These are phyloP conservation scores for Yamadazyma olivae DNA, from an alignment of 805 yeast genomes.

Conservation along the genomic window DNA sequence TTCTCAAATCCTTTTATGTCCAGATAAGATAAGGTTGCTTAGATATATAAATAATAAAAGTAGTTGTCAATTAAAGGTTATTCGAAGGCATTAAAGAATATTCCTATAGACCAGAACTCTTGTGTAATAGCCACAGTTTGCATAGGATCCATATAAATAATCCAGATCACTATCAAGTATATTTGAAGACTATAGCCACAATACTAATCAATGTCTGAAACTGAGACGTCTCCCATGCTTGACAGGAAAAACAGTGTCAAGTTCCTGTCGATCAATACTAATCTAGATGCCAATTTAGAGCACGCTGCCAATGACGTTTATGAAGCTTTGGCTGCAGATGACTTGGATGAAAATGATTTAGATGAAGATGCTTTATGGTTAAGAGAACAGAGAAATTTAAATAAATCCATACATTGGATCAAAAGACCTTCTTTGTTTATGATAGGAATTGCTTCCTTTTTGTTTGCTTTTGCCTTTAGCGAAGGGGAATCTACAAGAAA, in stretches of 20 bases:
- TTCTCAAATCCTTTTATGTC: no score
- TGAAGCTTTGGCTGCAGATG: slow-evolving; percentile 35
- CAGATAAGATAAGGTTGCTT: no score
- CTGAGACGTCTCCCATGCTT: slow-evolving; percentile 1
- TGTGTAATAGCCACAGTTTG: no score
- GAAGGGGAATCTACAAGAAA: slow-evolving; percentile 41
- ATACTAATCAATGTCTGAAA: no score
- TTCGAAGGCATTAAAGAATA: no score
- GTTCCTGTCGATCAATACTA: slow-evolving; percentile 4
- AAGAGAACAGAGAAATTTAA: slow-evolving; percentile 45
- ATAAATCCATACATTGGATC: slow-evolving; percentile 48
- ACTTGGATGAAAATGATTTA: slow-evolving; percentile 26
- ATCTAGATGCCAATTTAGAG: slow-evolving; percentile 16
- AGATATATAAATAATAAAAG: no score
- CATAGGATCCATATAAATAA: no score
- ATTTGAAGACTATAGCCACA: no score
- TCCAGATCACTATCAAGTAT: no score
- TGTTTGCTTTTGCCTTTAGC: slow-evolving; percentile 41
- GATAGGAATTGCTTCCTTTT: slow-evolving; percentile 41
- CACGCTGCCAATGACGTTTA: slow-evolving; percentile 34
- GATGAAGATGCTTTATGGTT: slow-evolving; percentile 48
- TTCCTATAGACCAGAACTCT: no score
- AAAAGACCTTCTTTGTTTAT: slow-evolving; percentile 55
- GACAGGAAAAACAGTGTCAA: slow-evolving; percentile 7
- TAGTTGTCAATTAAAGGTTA: no score